A percentile compares a stretch with the other conserved stretches of the same genome.
Evolutionary conservation across 2,329 filamentous ascomycete species (phyloP).

Genomic region (Zasmidium citrigriseum): DNA sequence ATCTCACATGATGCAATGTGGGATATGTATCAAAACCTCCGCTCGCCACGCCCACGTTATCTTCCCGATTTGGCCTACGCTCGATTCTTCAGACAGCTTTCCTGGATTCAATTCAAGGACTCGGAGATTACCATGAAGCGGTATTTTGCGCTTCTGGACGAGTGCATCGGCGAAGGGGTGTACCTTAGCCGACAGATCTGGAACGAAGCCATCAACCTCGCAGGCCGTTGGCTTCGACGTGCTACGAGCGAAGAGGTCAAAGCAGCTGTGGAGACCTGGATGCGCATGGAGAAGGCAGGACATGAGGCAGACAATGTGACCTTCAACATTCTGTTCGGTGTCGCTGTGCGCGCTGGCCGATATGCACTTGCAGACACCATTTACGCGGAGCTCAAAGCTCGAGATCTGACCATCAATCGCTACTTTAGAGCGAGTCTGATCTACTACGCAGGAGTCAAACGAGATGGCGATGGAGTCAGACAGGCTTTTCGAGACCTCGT

Average conservation of each 20-base stretch:
- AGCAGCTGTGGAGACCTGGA: constrained; percentile 76
- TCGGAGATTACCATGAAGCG: constrained; percentile 69
- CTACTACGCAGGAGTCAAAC: constrained; percentile 75
- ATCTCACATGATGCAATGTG: constrained; percentile 45
- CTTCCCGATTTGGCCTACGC: constrained; percentile 57
- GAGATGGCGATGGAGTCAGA: constrained; percentile 72
- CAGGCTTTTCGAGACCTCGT: constrained; percentile 81
- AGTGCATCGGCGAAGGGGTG: constrained; percentile 74
- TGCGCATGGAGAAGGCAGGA: constrained; percentile 79
- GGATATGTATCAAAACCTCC: constrained; percentile 54
- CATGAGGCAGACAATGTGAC: constrained; percentile 73
- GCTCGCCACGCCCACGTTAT: constrained; percentile 54
- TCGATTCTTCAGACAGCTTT: constrained; percentile 67
- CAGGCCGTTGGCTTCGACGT: constrained; percentile 67
- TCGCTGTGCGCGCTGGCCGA: constrained; percentile 82
- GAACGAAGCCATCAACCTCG: constrained; percentile 81
- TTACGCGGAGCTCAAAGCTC: constrained; percentile 73
- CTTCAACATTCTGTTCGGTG: constrained; percentile 90
- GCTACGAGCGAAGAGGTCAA: constrained; percentile 63
- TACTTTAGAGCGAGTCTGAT: constrained; percentile 82
- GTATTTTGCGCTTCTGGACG: constrained; percentile 80
- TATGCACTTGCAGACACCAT: constrained; percentile 82
- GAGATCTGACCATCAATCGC: constrained; percentile 70
- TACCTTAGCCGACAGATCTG: constrained; percentile 70
- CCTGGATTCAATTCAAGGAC: constrained; percentile 55